phyloP scores from a whole-genome alignment of 1,284 basidiomycete genomes.

The Trichosporon asahii region DNA sequence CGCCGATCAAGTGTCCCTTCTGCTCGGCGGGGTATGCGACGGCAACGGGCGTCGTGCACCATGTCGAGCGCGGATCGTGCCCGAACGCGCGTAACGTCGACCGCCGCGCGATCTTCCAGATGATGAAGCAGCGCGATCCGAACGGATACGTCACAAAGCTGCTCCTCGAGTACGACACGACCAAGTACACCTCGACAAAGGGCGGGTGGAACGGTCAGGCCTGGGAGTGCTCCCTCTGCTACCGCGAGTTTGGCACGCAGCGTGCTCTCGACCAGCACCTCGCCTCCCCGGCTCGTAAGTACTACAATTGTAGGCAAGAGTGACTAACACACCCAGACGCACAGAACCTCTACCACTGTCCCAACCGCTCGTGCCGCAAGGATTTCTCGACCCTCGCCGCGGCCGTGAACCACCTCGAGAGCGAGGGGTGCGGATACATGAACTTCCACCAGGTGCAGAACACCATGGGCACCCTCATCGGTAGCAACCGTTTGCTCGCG shows the following conservation, averaged over 20 bases:
- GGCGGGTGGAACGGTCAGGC: slow-evolving; percentile 7
- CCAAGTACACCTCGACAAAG: background rate
- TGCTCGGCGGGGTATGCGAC: background rate
- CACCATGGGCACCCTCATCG: background rate
- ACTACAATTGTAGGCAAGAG: no score
- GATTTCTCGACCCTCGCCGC: slow-evolving; percentile 14
- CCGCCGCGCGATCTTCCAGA: no score
- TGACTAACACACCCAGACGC: background rate
- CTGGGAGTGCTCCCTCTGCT: slow-evolving; percentile 13
- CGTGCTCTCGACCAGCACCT: slow-evolving; percentile 7
- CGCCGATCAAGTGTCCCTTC: no score
- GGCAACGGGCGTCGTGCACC: background rate
- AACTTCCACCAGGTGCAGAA: slow-evolving; percentile 10
- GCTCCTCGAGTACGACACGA: background rate
- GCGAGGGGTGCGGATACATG: slow-evolving; percentile 13
- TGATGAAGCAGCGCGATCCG: background rate
- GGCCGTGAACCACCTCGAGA: slow-evolving; percentile 16
- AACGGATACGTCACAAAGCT: background rate
- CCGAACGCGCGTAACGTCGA: background rate
- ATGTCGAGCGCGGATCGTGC: background rate
- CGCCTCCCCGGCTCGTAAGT: background rate
- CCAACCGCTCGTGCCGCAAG: background rate
- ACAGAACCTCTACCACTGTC: slow-evolving; percentile 16
- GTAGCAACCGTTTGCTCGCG: background rate
- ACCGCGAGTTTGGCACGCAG: background rate